These are phyloP conservation scores for Haplosporangium sp. DNA, from an alignment of 371 early-diverging fungal genomes.

Conservation along the genomic window DNA sequence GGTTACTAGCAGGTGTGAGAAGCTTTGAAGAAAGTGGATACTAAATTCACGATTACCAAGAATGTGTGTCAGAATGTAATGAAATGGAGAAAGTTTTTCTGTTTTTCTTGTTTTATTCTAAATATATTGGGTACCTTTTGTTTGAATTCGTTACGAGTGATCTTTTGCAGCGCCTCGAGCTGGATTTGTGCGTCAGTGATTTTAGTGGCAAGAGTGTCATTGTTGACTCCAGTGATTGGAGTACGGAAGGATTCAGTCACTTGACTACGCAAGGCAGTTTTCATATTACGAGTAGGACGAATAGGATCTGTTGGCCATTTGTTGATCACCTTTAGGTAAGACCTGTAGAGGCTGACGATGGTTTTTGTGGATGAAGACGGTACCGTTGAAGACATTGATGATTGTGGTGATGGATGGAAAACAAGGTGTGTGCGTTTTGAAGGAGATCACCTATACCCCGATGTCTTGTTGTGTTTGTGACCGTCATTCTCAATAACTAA, in stretches of 20 bases:
- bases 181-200: constrained; percentile 60
- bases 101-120: too few relatives aligned
- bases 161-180: constrained; percentile 61
- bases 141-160: constrained; percentile 68
- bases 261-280: constrained; percentile 63
- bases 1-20: constrained; percentile 70
- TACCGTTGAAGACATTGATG: constrained; percentile 8
- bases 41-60: constrained; percentile 30
- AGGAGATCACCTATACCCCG: too few relatives aligned
- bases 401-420: not conserved
- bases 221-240: constrained; percentile 29
- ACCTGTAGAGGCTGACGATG: constrained; percentile 59
- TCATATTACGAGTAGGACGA: constrained; percentile 70
- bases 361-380: constrained; percentile 17
- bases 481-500: too few relatives aligned
- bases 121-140: constrained; percentile 56
- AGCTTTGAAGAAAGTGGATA: constrained; percentile 68
- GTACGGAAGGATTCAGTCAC: constrained; percentile 65
- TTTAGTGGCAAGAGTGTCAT: constrained; percentile 39
- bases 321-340: constrained; percentile 64
- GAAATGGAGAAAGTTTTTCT: not conserved
- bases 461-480: too few relatives aligned
- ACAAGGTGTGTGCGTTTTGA: too few relatives aligned
- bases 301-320: constrained; percentile 72
- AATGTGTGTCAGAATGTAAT: not conserved